These are phyloP conservation scores for Stephanodiscus minutulus DNA, from an alignment of 108 stramenopile species.

Conservation along the genomic window DNA sequence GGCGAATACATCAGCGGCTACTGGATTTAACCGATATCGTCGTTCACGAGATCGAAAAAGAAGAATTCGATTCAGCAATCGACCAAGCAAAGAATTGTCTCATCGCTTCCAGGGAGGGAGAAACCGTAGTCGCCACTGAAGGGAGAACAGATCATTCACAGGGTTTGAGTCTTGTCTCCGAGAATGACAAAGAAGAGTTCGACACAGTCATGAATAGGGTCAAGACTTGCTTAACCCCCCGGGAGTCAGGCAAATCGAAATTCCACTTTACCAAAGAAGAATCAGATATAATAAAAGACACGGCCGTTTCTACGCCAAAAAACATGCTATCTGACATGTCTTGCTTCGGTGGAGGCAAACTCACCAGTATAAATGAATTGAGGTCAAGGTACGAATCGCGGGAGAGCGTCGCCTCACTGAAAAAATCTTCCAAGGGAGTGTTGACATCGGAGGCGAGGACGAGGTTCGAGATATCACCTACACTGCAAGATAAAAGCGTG, in stretches of 20 bases:
- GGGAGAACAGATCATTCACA: not conserved
- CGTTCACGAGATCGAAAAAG: not conserved
- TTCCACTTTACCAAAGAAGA: not conserved
- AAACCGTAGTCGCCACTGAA: not conserved
- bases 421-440: not conserved
- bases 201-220: slow-evolving; percentile 22
- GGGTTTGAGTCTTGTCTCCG: not conserved
- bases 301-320: not conserved
- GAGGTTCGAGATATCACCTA: too few species aligned
- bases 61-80: not conserved
- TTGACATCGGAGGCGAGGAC: too few species aligned
- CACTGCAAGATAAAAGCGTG: not conserved
- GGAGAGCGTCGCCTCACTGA: not conserved
- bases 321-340: not conserved
- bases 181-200: slow-evolving; percentile 16
- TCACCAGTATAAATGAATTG: slow-evolving; percentile 10
- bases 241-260: not conserved
- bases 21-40: not conserved
- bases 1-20: not conserved
- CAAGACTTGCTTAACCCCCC: slow-evolving; percentile 9
- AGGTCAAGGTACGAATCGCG: slow-evolving; percentile 15
- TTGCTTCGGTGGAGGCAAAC: not conserved
- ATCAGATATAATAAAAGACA: not conserved
- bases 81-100: not conserved
- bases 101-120: not conserved